These are phyloP conservation scores for Penicillium paradoxum DNA, from an alignment of 495 filamentous ascomycete genomes.

Conservation along the genomic window DNA sequence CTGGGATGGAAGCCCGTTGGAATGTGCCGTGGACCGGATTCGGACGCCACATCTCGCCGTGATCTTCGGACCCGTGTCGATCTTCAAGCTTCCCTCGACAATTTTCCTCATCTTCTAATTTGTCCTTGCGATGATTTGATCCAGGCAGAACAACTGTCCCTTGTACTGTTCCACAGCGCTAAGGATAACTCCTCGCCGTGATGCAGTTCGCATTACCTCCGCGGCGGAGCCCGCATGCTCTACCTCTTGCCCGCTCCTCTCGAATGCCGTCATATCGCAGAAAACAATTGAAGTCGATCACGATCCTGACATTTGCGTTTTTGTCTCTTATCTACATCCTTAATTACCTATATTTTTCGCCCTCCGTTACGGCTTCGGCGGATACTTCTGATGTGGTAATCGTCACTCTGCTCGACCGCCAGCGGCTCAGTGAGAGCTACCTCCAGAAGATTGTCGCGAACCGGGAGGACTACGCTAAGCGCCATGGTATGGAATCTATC, in stretches of 20 bases:
- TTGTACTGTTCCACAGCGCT: conserved; percentile 15
- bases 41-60: neutral
- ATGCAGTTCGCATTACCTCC: conserved; percentile 95
- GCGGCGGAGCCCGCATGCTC: conserved; percentile 70
- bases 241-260: conserved; percentile 55
- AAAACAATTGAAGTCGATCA: conserved; percentile 60
- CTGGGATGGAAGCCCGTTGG: neutral
- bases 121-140: conserved; percentile 20
- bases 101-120: neutral
- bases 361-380: conserved; percentile 43
- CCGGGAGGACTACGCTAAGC: conserved; percentile 75
- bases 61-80: conserved; percentile 6
- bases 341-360: conserved; percentile 43
- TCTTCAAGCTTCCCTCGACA: neutral
- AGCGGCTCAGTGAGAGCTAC: conserved; percentile 55
- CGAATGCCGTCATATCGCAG: conserved; percentile 59
- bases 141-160: neutral
- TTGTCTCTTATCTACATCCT: conserved; percentile 60
- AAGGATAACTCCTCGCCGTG: conserved; percentile 19
- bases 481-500: conserved; percentile 67
- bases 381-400: conserved; percentile 79
- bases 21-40: conserved; percentile 3
- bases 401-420: conserved; percentile 75
- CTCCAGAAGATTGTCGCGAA: conserved; percentile 72
- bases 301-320: conserved; percentile 51